A percentile compares a stretch with the other conserved stretches of the same genome.
phyloP scores from a whole-genome alignment of 257 asterid species.

The Verbascum thapsus region DNA sequence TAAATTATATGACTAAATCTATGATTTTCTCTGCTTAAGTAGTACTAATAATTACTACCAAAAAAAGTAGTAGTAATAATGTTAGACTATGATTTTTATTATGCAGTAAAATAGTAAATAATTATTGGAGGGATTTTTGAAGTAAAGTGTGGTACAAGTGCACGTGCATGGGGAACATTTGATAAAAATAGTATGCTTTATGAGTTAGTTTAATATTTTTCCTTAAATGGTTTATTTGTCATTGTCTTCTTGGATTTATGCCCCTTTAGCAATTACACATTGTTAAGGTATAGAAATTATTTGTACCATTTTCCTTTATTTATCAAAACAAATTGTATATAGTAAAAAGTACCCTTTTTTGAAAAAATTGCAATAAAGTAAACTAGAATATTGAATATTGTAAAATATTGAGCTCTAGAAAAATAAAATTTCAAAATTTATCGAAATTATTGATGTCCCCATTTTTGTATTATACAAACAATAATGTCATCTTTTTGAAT shows the following conservation, averaged over 20 bases:
- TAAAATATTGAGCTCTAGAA: too few species aligned
- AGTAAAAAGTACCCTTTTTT: too few species aligned
- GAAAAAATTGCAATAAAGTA: background rate
- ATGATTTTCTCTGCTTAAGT: too few species aligned
- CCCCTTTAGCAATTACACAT: slow-evolving; percentile 1
- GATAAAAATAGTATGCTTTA: background rate
- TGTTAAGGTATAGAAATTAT: background rate
- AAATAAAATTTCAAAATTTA: background rate
- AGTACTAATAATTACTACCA: too few species aligned
- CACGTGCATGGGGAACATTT: slow-evolving; percentile 7
- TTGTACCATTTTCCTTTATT: slow-evolving; percentile 4
- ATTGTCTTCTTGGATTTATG: slow-evolving; percentile 9
- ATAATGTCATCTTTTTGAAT: too few species aligned
- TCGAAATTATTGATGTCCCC: background rate
- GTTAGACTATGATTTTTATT: too few species aligned
- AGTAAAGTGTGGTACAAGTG: background rate
- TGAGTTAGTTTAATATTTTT: background rate
- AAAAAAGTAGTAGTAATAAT: too few species aligned
- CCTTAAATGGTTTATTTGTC: background rate
- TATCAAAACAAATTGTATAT: background rate
- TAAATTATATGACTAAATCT: too few species aligned
- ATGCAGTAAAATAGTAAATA: too few species aligned
- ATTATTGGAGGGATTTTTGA: background rate
- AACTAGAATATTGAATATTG: background rate
- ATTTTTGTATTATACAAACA: background rate